Conservation (phyloP, 257 asterid genomes). For the Lavandula angustifolia region DNA sequence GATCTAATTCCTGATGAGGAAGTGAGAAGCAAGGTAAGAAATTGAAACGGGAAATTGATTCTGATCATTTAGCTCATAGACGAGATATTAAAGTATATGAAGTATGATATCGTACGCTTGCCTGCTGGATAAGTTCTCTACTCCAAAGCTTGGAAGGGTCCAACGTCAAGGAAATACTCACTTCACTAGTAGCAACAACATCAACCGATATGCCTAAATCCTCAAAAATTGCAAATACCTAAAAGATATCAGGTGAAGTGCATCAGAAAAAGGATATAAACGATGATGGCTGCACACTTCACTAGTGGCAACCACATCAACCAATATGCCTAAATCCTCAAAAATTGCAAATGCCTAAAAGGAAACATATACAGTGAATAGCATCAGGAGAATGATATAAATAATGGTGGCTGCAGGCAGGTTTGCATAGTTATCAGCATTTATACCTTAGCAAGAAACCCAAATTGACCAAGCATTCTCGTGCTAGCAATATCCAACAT, state of each 20-base stretch:
- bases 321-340: constrained; percentile 93
- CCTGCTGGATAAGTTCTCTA: constrained; percentile 94
- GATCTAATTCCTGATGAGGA: constrained; percentile 33
- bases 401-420: constrained; percentile 8
- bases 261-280: constrained; percentile 22
- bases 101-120: constrained; percentile 50
- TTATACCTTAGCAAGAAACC: constrained; percentile 85
- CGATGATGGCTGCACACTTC: constrained; percentile 44
- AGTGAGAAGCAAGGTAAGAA: not conserved
- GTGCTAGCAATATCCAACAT: constrained; percentile 94
- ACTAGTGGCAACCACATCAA: constrained; percentile 95
- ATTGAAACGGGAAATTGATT: constrained; percentile 20
- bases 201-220: constrained; percentile 95
- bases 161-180: constrained; percentile 83
- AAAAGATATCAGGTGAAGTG: constrained; percentile 30
- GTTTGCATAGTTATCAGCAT: constrained; percentile 14
- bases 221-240: constrained; percentile 86
- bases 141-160: constrained; percentile 98
- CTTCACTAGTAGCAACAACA: constrained; percentile 96
- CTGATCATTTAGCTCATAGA: constrained; percentile 4
- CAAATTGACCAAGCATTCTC: constrained; percentile 91
- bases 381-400: constrained; percentile 23
- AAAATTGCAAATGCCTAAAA: constrained; percentile 77
- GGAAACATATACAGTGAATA: constrained; percentile 6
- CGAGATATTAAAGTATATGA: constrained; percentile 18